Evolutionary conservation across 192 early-diverging fungal genomes (phyloP).

Genomic region (Coemansia sp.): DNA sequence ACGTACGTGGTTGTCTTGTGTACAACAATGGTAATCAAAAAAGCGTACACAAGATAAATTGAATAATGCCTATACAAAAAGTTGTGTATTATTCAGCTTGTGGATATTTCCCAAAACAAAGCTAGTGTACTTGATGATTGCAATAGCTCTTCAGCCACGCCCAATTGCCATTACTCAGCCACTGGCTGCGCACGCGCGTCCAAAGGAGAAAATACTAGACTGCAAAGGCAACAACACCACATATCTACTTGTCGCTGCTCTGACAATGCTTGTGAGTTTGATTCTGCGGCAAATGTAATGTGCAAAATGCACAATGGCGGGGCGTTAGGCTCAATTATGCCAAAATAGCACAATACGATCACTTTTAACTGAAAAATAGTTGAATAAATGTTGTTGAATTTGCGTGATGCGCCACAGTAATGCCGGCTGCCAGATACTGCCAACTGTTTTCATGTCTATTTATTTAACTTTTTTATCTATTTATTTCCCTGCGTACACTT

Average conservation of each 20-base stretch:
- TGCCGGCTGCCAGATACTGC: not conserved
- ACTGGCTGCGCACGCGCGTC: not conserved
- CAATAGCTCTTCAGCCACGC: too few species aligned
- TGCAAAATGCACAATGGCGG: not conserved
- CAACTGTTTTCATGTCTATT: not conserved
- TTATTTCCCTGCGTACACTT: not conserved
- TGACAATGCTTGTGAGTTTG: not conserved
- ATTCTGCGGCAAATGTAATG: not conserved
- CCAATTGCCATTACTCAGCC: not conserved
- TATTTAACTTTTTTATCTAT: not conserved
- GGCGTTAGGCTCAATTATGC: not conserved
- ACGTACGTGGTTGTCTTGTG: not conserved
- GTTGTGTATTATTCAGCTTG: not conserved
- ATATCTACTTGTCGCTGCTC: not conserved
- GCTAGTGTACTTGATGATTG: too few species aligned
- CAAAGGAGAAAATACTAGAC: conserved; percentile 4
- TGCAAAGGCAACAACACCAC: not conserved
- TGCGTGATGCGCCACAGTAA: not conserved
- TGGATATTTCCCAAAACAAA: too few species aligned
- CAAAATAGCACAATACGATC: not conserved
- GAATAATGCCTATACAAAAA: not conserved
- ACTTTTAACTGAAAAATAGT: not conserved
- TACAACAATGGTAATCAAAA: not conserved
- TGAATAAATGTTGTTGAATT: not conserved
- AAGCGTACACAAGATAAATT: too few species aligned